Evolutionary conservation across 2,329 filamentous ascomycete genomes (phyloP).

Genomic region (Microsporum audouinii): DNA sequence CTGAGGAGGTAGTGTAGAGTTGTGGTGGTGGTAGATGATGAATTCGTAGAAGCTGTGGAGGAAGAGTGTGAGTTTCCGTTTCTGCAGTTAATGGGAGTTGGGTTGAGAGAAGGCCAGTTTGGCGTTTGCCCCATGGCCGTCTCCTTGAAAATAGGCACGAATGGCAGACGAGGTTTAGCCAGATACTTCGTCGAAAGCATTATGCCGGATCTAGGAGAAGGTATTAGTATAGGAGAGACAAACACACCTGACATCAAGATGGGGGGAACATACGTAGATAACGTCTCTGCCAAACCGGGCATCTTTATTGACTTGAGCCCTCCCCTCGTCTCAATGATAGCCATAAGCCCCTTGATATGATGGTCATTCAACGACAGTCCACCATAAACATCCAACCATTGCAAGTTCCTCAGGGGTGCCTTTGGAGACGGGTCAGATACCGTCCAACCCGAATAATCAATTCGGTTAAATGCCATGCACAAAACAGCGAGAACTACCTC

Average conservation of each 20-base stretch:
- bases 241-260: neutral
- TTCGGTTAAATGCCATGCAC: conserved; percentile 21
- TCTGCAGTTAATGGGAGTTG: neutral
- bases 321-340: conserved; percentile 26
- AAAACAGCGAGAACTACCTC: conserved; percentile 21
- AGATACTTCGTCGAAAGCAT: conserved; percentile 19
- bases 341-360: conserved; percentile 19
- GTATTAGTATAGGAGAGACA: neutral
- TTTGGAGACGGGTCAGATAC: conserved; percentile 16
- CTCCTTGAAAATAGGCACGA: conserved; percentile 17
- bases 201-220: conserved; percentile 15
- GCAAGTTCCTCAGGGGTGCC: conserved; percentile 19
- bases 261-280: conserved; percentile 27
- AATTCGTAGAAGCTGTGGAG: too few species aligned
- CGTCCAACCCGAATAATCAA: conserved; percentile 14
- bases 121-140: conserved; percentile 14
- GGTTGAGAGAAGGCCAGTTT: conserved; percentile 13
- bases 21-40: neutral
- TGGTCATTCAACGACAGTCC: conserved; percentile 18
- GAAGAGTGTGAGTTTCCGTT: neutral
- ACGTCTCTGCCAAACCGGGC: conserved; percentile 26
- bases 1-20: neutral
- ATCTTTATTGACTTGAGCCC: conserved; percentile 27
- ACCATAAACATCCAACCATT: conserved; percentile 21
- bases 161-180: conserved; percentile 17